Conservation (phyloP, 208 protist species). For the Wallacemonas sp. region DNA sequence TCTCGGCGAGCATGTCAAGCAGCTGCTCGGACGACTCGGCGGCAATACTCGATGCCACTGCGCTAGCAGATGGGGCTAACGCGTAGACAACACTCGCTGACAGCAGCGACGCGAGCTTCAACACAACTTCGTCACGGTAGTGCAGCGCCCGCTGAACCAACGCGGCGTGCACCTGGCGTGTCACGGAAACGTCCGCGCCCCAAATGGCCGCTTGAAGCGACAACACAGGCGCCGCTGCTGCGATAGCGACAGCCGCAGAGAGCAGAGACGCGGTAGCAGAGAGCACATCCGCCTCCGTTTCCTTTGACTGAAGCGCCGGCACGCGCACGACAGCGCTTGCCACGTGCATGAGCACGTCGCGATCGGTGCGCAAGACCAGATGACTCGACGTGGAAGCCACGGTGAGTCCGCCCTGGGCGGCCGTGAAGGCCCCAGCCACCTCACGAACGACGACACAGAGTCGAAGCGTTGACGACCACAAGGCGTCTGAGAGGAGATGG, state of each 20-base stretch:
- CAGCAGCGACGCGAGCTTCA: slow-evolving; percentile 58
- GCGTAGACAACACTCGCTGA: slow-evolving; percentile 57
- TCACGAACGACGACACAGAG: slow-evolving; percentile 49
- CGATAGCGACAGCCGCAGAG: slow-evolving; percentile 35
- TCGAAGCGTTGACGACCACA: slow-evolving; percentile 58
- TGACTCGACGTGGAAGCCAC: slow-evolving; percentile 10
- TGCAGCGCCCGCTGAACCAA: slow-evolving; percentile 70
- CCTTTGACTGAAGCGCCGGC: slow-evolving; percentile 19
- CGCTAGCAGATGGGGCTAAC: neutral
- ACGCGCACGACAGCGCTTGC: slow-evolving; percentile 48
- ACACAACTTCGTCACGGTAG: slow-evolving; percentile 45
- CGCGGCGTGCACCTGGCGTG: slow-evolving; percentile 64
- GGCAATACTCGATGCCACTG: slow-evolving; percentile 21
- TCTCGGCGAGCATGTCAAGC: slow-evolving; percentile 62
- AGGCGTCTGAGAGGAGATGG: slow-evolving; percentile 32
- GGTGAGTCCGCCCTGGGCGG: slow-evolving; percentile 52
- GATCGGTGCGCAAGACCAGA: slow-evolving; percentile 23
- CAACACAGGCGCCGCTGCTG: slow-evolving; percentile 38
- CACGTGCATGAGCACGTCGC: slow-evolving; percentile 50
- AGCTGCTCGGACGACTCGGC: slow-evolving; percentile 68
- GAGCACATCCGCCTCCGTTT: slow-evolving; percentile 24
- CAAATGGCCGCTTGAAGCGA: slow-evolving; percentile 54
- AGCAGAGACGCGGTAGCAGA: slow-evolving; percentile 42
- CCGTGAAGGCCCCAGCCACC: slow-evolving; percentile 52
- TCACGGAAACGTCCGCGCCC: slow-evolving; percentile 36